Percentiles rank a stretch among this genome's conserved stretches.
These are phyloP conservation scores for Nicotiana otophora DNA, from an alignment of 257 asterid genomes.

Conservation along the genomic window DNA sequence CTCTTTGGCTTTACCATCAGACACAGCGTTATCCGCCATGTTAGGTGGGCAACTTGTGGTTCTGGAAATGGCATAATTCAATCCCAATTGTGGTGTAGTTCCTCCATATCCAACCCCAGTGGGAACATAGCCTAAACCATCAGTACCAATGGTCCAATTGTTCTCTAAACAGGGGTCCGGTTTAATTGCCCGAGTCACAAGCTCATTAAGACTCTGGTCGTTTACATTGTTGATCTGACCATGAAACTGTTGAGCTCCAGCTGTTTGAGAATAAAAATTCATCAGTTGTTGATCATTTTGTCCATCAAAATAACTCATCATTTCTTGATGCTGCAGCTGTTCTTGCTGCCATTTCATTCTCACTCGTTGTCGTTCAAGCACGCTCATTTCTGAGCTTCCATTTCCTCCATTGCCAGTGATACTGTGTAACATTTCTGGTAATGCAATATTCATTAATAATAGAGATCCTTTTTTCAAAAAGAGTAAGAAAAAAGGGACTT, in stretches of 20 bases:
- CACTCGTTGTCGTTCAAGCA: slow-evolving; percentile 43
- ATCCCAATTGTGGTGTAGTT: slow-evolving; percentile 23
- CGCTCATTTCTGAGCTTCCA: slow-evolving; percentile 27
- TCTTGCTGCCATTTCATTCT: slow-evolving; percentile 45
- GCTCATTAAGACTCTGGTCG: slow-evolving; percentile 41
- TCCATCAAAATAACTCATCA: slow-evolving; percentile 22
- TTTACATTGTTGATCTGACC: slow-evolving; percentile 5
- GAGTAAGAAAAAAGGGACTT: neutral
- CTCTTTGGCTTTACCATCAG: slow-evolving; percentile 21
- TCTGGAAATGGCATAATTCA: slow-evolving; percentile 35
- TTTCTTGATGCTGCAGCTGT: slow-evolving; percentile 23
- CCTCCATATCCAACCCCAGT: slow-evolving; percentile 19
- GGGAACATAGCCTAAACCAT: slow-evolving; percentile 10
- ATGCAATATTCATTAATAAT: slow-evolving; percentile 28
- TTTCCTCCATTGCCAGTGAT: slow-evolving; percentile 9
- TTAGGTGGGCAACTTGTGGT: slow-evolving; percentile 59
- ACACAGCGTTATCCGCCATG: slow-evolving; percentile 17
- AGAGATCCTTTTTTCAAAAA: neutral
- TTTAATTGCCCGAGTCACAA: slow-evolving; percentile 37
- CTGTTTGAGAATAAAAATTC: slow-evolving; percentile 3
- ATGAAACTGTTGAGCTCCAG: slow-evolving; percentile 21
- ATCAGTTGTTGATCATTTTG: slow-evolving; percentile 20
- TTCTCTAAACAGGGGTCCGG: slow-evolving; percentile 43
- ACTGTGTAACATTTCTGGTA: slow-evolving; percentile 41
- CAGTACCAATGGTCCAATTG: slow-evolving; percentile 15